Percentiles rank a stretch among this genome's conserved stretches.
Evolutionary conservation across 140 eudicot species (phyloP).

Genomic region (Flaveria floridana): DNA sequence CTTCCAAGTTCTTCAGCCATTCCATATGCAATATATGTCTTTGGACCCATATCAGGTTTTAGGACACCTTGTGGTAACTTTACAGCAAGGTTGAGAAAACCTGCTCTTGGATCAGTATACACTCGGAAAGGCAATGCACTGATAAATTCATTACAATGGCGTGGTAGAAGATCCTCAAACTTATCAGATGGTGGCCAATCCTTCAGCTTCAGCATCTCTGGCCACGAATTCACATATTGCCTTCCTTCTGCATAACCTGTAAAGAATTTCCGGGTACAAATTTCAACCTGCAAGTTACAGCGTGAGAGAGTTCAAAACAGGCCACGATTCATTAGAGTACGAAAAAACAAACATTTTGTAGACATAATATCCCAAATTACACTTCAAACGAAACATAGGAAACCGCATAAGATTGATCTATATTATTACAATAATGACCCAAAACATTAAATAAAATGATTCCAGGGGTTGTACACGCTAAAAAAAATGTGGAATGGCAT

Average conservation of each 20-base stretch:
- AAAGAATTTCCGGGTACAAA: slow-evolving; percentile 57
- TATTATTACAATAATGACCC: too few species aligned
- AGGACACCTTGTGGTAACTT: slow-evolving; percentile 56
- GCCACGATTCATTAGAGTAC: background rate
- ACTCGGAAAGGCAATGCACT: slow-evolving; percentile 69
- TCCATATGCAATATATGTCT: slow-evolving; percentile 84
- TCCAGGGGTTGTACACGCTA: background rate
- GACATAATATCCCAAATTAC: background rate
- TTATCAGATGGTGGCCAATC: slow-evolving; percentile 89
- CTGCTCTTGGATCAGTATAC: slow-evolving; percentile 70
- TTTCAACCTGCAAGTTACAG: slow-evolving; percentile 60
- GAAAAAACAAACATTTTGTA: background rate
- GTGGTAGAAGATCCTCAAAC: slow-evolving; percentile 74
- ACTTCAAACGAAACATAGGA: background rate
- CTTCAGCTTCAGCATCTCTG: slow-evolving; percentile 83
- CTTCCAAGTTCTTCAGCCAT: slow-evolving; percentile 76
- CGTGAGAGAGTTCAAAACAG: background rate
- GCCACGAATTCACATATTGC: slow-evolving; percentile 66
- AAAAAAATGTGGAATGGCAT: background rate
- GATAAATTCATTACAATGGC: slow-evolving; percentile 79
- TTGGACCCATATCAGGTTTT: slow-evolving; percentile 85
- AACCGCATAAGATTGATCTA: background rate
- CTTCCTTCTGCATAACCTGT: slow-evolving; percentile 73
- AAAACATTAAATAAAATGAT: background rate
- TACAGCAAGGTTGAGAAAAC: slow-evolving; percentile 68